Evolutionary conservation across 306 rosid species (phyloP).

Genomic region (Argentina anserina): DNA sequence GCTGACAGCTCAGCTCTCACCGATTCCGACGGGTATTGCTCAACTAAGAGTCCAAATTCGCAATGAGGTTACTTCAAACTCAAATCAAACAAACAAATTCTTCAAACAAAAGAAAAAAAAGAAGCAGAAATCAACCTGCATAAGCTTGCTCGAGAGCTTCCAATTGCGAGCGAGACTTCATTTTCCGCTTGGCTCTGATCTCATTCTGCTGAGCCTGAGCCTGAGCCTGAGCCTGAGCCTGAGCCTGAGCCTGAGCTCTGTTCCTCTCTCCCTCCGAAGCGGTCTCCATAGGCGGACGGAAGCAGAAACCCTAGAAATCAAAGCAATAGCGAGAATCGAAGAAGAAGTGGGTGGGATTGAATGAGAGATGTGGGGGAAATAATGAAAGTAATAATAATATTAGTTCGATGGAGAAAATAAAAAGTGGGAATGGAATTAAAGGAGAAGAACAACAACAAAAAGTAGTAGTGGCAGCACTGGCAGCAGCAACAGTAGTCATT

Average conservation of each 20-base stretch:
- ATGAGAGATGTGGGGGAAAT: constrained; percentile 39
- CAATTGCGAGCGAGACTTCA: constrained; percentile 68
- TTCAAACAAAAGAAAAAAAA: too few relatives aligned
- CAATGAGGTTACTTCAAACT: too few relatives aligned
- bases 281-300: constrained; percentile 38
- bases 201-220: constrained; percentile 34
- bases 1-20: constrained; percentile 51
- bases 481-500: not conserved
- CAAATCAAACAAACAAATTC: not conserved
- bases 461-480: not conserved
- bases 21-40: constrained; percentile 57
- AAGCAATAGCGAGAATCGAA: constrained; percentile 16
- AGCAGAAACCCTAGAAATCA: not conserved
- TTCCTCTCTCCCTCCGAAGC: constrained; percentile 57
- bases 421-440: constrained; percentile 21
- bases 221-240: too few relatives aligned
- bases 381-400: constrained; percentile 7
- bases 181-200: constrained; percentile 63
- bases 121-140: constrained; percentile 34
- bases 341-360: constrained; percentile 23
- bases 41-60: constrained; percentile 38
- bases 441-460: constrained; percentile 10
- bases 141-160: constrained; percentile 62
- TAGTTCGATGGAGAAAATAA: constrained; percentile 8
- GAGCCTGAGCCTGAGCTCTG: constrained; percentile 14